Conservation (phyloP, 2,329 filamentous ascomycete species). For the Dissoconium aciculare region DNA sequence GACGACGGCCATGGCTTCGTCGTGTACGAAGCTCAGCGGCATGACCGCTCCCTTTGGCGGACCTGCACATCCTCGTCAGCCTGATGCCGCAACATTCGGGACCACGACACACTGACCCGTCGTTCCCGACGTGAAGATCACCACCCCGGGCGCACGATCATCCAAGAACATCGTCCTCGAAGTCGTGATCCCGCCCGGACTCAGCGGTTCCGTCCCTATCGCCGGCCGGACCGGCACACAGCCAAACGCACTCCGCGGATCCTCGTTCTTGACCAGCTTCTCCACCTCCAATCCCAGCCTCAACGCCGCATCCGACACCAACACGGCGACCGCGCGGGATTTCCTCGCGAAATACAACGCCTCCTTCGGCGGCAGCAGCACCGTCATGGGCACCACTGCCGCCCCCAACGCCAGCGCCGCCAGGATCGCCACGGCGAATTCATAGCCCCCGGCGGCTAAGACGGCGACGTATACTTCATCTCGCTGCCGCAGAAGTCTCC, state of each 20-base stretch:
- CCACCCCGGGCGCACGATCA: slow-evolving; percentile 28
- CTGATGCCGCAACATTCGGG: no score
- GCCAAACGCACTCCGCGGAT: slow-evolving; percentile 19
- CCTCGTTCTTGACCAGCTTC: slow-evolving; percentile 16
- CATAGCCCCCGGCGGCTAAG: slow-evolving; percentile 33
- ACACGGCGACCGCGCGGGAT: slow-evolving; percentile 25
- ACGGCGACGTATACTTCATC: slow-evolving; percentile 32
- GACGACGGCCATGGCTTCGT: slow-evolving; percentile 25
- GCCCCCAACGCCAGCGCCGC: slow-evolving; percentile 34
- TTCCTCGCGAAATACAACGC: slow-evolving; percentile 32
- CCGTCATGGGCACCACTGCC: slow-evolving; percentile 32
- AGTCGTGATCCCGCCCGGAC: slow-evolving; percentile 24
- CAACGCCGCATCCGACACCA: slow-evolving; percentile 25
- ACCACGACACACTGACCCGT: no score
- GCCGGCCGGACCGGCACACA: slow-evolving; percentile 26
- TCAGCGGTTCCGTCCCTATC: slow-evolving; percentile 19
- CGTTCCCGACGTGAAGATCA: slow-evolving; percentile 35
- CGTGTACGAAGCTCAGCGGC: slow-evolving; percentile 28
- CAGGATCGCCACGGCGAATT: slow-evolving; percentile 35
- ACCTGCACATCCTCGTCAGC: no score
- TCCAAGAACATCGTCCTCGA: slow-evolving; percentile 28
- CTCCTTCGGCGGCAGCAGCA: slow-evolving; percentile 30
- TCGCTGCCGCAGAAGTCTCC: slow-evolving; percentile 19
- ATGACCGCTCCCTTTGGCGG: slow-evolving; percentile 33
- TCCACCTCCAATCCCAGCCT: slow-evolving; percentile 17